phyloP scores from a whole-genome alignment of 139 green algal species.

The Coelastrella sp. region DNA sequence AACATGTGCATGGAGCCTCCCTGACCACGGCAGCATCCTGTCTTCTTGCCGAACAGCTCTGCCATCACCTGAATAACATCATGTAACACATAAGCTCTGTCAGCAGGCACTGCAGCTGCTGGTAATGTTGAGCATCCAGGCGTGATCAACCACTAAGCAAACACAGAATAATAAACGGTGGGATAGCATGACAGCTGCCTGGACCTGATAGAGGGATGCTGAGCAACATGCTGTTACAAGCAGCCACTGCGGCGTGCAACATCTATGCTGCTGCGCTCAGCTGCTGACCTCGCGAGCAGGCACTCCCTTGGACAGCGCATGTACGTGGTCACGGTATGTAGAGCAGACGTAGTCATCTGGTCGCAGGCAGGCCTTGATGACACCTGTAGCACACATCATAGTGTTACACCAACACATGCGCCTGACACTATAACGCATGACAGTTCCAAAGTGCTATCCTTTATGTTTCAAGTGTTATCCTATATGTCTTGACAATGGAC shows the following conservation, averaged over 20 bases:
- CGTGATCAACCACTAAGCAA: not conserved
- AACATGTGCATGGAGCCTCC: conserved; percentile 99
- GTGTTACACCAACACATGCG: too few species aligned
- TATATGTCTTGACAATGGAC: too few species aligned
- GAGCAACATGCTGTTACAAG: too few species aligned
- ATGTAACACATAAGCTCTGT: not conserved
- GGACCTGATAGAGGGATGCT: too few species aligned
- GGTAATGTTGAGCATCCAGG: not conserved
- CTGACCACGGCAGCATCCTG: conserved; percentile 93
- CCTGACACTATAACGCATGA: too few species aligned
- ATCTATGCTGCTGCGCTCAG: too few species aligned
- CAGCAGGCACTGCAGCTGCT: not conserved
- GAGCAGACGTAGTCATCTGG: conserved; percentile 93
- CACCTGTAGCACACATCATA: conserved; percentile 35
- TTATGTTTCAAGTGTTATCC: too few species aligned
- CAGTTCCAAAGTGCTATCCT: too few species aligned
- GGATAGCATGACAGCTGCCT: too few species aligned
- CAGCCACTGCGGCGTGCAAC: too few species aligned
- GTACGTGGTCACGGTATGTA: conserved; percentile 99
- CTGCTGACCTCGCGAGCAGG: conserved; percentile 65
- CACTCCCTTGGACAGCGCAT: conserved; percentile 95
- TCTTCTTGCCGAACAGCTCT: conserved; percentile 99
- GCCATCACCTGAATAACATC: conserved; percentile 85
- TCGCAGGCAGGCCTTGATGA: conserved; percentile 74
- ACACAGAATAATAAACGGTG: too few species aligned